phyloP scores from a whole-genome alignment of 176 grass and related monocot species.

The Miscanthus lutarioriparius region DNA sequence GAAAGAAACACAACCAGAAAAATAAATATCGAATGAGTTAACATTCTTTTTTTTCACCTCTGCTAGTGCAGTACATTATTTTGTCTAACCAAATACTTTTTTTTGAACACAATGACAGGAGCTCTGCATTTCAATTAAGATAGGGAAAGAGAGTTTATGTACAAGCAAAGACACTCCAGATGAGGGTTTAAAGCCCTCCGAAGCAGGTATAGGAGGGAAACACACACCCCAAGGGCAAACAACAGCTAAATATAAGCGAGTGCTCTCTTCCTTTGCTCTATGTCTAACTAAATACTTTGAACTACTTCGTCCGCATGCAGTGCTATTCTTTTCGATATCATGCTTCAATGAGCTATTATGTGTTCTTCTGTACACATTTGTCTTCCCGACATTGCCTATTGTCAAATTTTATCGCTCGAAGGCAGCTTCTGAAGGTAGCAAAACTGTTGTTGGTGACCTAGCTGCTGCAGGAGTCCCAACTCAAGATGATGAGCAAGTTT shows the following conservation, averaged over 20 bases:
- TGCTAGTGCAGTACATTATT: neutral
- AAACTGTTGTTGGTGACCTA: conserved; percentile 7
- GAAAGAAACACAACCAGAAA: neutral
- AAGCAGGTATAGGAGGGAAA: too few species aligned
- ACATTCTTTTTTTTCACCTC: neutral
- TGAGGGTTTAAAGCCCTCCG: too few species aligned
- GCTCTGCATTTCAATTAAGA: too few species aligned
- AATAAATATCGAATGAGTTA: neutral
- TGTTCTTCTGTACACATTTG: conserved; percentile 11
- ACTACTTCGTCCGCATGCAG: neutral
- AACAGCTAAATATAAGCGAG: too few species aligned
- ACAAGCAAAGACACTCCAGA: too few species aligned
- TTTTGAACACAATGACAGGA: too few species aligned
- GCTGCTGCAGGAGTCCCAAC: neutral
- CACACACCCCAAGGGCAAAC: too few species aligned
- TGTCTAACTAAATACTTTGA: neutral
- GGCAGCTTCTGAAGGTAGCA: conserved; percentile 2
- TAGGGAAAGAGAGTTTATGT: too few species aligned
- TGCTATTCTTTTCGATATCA: conserved; percentile 3
- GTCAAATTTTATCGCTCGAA: conserved; percentile 6
- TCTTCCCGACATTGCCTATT: conserved; percentile 15
- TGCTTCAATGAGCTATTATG: conserved; percentile 22
- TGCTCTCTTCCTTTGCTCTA: too few species aligned
- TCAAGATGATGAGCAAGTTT: neutral
- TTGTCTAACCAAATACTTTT: neutral